Conservation (phyloP, 139 green algal genomes). For the Chloropicon primus region DNA sequence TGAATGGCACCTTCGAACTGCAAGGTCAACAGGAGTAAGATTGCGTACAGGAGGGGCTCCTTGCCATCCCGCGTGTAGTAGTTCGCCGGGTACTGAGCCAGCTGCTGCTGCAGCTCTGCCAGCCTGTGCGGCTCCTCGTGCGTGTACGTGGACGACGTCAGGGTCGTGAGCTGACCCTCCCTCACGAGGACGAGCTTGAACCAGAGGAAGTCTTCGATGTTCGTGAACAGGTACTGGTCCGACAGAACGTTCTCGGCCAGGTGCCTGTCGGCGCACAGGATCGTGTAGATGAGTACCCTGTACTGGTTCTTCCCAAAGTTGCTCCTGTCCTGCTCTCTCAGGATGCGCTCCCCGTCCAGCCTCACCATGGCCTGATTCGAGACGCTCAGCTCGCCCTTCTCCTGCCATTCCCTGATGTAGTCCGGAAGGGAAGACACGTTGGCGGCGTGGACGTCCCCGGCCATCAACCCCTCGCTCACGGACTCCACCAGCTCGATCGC, state of each 20-base stretch:
- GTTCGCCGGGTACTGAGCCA: conserved; percentile 51
- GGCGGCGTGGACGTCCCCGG: background rate
- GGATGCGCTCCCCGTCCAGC: background rate
- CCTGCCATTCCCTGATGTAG: background rate
- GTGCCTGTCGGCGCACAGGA: background rate
- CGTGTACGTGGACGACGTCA: background rate
- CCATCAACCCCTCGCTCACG: conserved; percentile 19
- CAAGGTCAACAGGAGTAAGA: conserved; percentile 67
- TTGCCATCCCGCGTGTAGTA: conserved; percentile 65
- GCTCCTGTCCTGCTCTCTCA: background rate
- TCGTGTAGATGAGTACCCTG: background rate
- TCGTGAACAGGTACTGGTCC: conserved; percentile 30
- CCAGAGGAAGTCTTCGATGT: conserved; percentile 91
- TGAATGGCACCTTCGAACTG: conserved; percentile 33
- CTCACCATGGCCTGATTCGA: background rate
- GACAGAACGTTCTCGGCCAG: background rate
- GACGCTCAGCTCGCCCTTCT: background rate
- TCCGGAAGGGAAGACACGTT: background rate
- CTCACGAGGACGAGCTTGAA: conserved; percentile 48
- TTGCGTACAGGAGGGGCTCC: conserved; percentile 66
- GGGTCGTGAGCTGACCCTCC: background rate
- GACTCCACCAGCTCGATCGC: conserved; percentile 34
- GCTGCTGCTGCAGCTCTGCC: conserved; percentile 55
- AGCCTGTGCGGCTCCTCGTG: conserved; percentile 19
- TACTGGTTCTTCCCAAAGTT: background rate